Percentiles rank a stretch among this genome's conserved stretches.
Conservation (phyloP, 83 land plant genomes). For the Diphasiastrum complanatum region DNA sequence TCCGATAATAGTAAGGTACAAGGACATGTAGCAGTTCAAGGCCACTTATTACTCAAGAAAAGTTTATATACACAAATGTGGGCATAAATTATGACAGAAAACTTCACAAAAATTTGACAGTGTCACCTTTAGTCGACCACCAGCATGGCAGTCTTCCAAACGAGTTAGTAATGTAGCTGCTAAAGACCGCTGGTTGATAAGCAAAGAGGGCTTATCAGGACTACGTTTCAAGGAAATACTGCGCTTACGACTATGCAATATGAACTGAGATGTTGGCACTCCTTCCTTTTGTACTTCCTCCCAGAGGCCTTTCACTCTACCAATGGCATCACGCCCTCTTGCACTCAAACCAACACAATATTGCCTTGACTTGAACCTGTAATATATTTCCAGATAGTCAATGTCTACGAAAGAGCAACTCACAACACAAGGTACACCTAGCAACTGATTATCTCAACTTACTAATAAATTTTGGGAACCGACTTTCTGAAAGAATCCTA, state of each 20-base stretch:
- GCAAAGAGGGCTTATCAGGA: constrained; percentile 35
- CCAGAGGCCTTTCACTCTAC: constrained; percentile 36
- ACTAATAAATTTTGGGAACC: no score
- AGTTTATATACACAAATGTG: no score
- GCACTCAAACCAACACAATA: constrained; percentile 41
- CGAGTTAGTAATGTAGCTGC: constrained; percentile 27
- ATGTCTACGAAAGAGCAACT: no score
- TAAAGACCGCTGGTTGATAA: constrained; percentile 32
- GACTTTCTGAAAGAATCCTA: no score
- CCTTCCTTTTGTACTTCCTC: constrained; percentile 28
- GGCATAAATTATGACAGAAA: neutral
- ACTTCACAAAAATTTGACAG: neutral
- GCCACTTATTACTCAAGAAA: no score
- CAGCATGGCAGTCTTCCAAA: constrained; percentile 20
- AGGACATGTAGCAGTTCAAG: no score
- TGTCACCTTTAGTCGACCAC: constrained; percentile 29
- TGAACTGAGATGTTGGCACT: constrained; percentile 39
- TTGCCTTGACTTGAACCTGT: constrained; percentile 34
- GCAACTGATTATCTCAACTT: no score
- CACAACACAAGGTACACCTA: no score
- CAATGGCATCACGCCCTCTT: constrained; percentile 35
- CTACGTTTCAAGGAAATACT: constrained; percentile 32
- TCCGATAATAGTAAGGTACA: no score
- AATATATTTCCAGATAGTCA: no score
- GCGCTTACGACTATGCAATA: constrained; percentile 25